Percentiles rank a stretch among this genome's conserved stretches.
Evolutionary conservation across 2,329 filamentous ascomycete genomes (phyloP).

Genomic region (Monilinia laxa): DNA sequence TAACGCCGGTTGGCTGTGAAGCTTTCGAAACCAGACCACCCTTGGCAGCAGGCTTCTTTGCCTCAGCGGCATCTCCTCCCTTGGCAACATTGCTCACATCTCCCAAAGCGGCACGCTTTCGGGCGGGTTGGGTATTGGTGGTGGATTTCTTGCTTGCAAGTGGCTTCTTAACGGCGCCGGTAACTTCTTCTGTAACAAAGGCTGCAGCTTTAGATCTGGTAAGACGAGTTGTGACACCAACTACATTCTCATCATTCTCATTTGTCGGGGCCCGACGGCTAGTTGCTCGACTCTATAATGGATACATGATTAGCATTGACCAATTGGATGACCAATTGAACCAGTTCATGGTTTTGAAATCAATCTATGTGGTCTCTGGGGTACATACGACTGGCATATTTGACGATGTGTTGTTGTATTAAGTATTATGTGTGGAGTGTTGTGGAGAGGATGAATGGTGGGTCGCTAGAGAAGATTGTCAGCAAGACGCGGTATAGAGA

Average conservation of each 20-base stretch:
- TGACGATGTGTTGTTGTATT: constrained; percentile 31
- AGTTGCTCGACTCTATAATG: constrained; percentile 59
- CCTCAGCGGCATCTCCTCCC: constrained; percentile 60
- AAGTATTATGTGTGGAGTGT: constrained; percentile 40
- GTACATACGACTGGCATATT: constrained; percentile 58
- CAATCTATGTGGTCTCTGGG: constrained; percentile 23
- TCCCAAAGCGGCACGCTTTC: constrained; percentile 81
- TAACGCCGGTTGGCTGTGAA: constrained; percentile 75
- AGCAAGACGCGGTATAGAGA: constrained; percentile 36
- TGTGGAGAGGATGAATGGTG: constrained; percentile 24
- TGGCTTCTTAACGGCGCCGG: constrained; percentile 56
- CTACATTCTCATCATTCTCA: constrained; percentile 90
- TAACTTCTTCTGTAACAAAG: constrained; percentile 57
- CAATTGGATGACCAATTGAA: constrained; percentile 15
- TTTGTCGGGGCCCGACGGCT: constrained; percentile 77
- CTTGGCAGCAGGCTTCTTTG: constrained; percentile 73
- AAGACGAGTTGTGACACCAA: constrained; percentile 68
- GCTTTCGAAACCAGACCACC: constrained; percentile 74
- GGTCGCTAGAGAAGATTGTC: constrained; percentile 30
- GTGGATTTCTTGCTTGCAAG: constrained; percentile 70
- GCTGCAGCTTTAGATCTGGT: constrained; percentile 91
- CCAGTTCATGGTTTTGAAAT: not conserved
- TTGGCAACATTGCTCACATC: constrained; percentile 97
- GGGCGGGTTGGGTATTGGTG: constrained; percentile 51
- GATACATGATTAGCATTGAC: constrained; percentile 42